Evolutionary conservation across 768 basidiomycete genomes (phyloP).

Genomic region (Candolleomyces eurysporus): DNA sequence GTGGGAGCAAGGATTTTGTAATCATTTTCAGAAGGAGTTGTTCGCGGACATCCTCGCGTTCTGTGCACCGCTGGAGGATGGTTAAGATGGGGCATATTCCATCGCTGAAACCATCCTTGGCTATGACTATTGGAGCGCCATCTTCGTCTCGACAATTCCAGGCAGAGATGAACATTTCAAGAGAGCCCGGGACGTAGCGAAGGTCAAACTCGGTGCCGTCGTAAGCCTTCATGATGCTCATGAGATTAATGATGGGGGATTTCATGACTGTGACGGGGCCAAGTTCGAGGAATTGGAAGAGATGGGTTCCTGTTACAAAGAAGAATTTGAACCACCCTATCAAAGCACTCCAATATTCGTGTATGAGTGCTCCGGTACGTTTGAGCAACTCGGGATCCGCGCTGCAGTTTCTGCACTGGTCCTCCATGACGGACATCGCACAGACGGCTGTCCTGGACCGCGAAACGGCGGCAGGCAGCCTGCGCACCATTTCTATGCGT

Average conservation of each 20-base stretch:
- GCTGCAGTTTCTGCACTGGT: background rate
- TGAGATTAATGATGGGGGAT: background rate
- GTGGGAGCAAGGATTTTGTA: background rate
- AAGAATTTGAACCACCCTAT: background rate
- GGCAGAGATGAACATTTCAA: background rate
- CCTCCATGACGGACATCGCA: background rate
- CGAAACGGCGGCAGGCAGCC: background rate
- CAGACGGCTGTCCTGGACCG: background rate
- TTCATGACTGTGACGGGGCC: background rate
- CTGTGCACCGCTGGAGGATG: background rate
- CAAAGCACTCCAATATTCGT: background rate
- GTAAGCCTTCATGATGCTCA: background rate
- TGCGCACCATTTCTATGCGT: background rate
- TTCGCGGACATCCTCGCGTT: background rate
- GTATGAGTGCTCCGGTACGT: background rate
- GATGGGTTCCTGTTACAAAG: background rate
- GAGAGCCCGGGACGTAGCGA: background rate
- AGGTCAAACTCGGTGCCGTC: background rate
- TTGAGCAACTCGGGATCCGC: background rate
- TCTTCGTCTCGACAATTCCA: constrained; percentile 1
- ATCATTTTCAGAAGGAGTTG: background rate
- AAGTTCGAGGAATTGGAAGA: background rate
- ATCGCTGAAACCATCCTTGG: background rate
- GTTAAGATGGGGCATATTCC: background rate
- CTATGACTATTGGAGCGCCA: background rate